Evolutionary conservation across 225 moss, liverwort and hornwort species (phyloP).

Genomic region (Sphagnum tenellum): DNA sequence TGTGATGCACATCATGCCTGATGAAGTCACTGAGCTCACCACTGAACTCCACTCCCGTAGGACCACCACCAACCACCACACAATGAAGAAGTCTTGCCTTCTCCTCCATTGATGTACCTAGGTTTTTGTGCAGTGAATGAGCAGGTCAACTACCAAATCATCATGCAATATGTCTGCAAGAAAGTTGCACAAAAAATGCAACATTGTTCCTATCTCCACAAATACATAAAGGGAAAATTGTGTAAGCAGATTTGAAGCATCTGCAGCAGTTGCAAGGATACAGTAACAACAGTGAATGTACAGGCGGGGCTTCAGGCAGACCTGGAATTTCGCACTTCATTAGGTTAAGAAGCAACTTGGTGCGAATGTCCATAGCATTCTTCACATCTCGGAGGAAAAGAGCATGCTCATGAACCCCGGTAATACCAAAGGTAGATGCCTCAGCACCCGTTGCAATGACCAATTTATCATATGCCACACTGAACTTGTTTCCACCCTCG

Average conservation of each 20-base stretch:
- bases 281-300: too few species aligned
- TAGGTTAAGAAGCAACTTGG: constrained; percentile 74
- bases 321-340: constrained; percentile 70
- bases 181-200: too few species aligned
- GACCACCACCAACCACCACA: constrained; percentile 82
- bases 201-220: too few species aligned
- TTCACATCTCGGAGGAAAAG: constrained; percentile 61
- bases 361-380: constrained; percentile 63
- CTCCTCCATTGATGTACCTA: constrained; percentile 54
- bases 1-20: constrained; percentile 45
- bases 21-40: constrained; percentile 89
- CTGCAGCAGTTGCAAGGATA: too few species aligned
- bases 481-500: constrained; percentile 32
- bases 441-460: constrained; percentile 74
- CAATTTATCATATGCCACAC: constrained; percentile 68
- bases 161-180: too few species aligned
- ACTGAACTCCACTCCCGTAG: constrained; percentile 85
- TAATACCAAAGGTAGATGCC: constrained; percentile 61
- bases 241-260: too few species aligned
- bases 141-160: too few species aligned
- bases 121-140: too few species aligned
- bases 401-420: constrained; percentile 57
- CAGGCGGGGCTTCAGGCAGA: neutral
- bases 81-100: constrained; percentile 51
- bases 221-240: too few species aligned